phyloP scores from a whole-genome alignment of 163 green algal genomes.

The Chloroidium sp. region DNA sequence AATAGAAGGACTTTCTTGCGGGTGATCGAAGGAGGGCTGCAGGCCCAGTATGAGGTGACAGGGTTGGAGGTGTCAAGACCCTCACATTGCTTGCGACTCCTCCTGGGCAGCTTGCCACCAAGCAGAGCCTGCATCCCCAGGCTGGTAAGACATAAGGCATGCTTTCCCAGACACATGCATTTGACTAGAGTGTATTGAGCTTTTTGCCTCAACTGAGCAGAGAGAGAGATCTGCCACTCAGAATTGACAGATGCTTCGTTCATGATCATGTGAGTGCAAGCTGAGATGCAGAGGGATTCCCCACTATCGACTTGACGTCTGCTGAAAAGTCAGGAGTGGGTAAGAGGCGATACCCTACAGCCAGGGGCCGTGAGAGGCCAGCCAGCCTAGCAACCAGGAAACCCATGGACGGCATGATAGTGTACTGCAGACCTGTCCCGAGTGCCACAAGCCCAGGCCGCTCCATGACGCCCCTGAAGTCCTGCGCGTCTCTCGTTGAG shows the following conservation, averaged over 20 bases:
- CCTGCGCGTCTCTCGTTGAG: slow-evolving; percentile 14
- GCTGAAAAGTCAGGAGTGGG: too few relatives aligned
- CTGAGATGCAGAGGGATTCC: too few relatives aligned
- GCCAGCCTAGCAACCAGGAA: slow-evolving; percentile 31
- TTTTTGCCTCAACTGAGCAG: too few relatives aligned
- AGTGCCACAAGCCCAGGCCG: slow-evolving; percentile 27
- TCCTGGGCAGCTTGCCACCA: slow-evolving; percentile 51
- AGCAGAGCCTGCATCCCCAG: slow-evolving; percentile 29
- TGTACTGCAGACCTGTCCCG: slow-evolving; percentile 51
- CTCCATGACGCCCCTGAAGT: slow-evolving; percentile 32
- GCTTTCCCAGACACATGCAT: too few relatives aligned
- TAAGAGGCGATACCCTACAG: too few relatives aligned
- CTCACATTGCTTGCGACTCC: slow-evolving; percentile 52
- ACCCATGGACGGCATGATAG: slow-evolving; percentile 54
- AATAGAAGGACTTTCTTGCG: too few relatives aligned
- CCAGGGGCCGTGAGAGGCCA: slow-evolving; percentile 20
- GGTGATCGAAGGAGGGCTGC: too few relatives aligned
- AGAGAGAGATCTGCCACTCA: not conserved
- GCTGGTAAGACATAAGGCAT: too few relatives aligned
- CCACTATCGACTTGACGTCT: too few relatives aligned
- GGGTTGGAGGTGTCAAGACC: too few relatives aligned
- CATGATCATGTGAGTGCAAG: not conserved
- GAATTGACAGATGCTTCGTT: not conserved
- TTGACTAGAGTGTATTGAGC: too few relatives aligned
- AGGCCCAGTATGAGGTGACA: too few relatives aligned